phyloP scores from a whole-genome alignment of 1,139 yeast species.

The Casaregolazyma suthepensis region DNA sequence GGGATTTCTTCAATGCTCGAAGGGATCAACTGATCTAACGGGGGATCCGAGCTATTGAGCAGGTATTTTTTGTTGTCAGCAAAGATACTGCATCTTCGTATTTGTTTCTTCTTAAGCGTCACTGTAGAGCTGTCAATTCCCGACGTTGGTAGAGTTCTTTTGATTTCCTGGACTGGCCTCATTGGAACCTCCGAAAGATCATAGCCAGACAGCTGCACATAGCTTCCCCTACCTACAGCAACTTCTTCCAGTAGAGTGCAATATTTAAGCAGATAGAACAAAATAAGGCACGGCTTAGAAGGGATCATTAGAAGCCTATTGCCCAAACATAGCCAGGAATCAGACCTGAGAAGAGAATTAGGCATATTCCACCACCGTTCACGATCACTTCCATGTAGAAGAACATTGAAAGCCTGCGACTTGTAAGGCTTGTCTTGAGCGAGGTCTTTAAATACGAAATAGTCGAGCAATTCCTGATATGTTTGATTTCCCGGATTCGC shows the following conservation, averaged over 20 bases:
- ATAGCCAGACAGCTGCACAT: constrained; percentile 4
- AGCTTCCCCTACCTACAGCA: neutral
- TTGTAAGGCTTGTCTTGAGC: neutral
- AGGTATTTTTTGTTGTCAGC: neutral
- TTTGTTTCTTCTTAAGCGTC: neutral
- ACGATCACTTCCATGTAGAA: constrained; percentile 1
- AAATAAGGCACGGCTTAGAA: neutral
- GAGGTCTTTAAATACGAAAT: constrained; percentile 1
- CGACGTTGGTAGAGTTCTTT: neutral
- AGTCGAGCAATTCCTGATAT: constrained; percentile 4
- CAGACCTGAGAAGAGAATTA: neutral
- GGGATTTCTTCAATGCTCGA: neutral
- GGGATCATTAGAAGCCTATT: constrained; percentile 3
- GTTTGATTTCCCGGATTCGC: neutral
- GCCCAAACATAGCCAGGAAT: constrained; percentile 5
- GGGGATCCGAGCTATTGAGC: neutral
- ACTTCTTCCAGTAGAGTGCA: neutral
- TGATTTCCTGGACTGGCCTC: neutral
- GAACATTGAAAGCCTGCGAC: neutral
- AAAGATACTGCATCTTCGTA: neutral
- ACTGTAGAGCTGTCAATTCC: neutral
- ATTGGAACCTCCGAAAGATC: neutral
- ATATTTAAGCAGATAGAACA: constrained; percentile 2
- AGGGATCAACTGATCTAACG: constrained; percentile 8
- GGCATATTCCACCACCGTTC: constrained; percentile 6